Percentiles rank a stretch among this genome's conserved stretches.
Evolutionary conservation across 768 basidiomycete species (phyloP).

Genomic region (Termitomyces sp.): DNA sequence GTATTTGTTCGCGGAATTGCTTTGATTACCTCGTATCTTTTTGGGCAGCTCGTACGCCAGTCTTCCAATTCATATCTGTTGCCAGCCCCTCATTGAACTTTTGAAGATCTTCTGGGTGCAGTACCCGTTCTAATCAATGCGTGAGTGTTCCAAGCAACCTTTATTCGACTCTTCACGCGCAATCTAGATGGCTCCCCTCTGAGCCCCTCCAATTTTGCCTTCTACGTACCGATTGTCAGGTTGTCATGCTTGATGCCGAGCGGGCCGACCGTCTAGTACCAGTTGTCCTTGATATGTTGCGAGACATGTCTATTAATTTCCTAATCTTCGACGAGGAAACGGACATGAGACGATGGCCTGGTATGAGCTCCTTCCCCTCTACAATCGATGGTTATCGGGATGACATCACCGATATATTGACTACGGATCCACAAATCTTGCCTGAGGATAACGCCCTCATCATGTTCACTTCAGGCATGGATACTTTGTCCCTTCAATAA

Average conservation of each 20-base stretch:
- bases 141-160: conserved; percentile 25
- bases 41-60: conserved; percentile 52
- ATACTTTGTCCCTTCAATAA: background rate
- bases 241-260: conserved; percentile 55
- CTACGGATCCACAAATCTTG: conserved; percentile 24
- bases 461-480: conserved; percentile 55
- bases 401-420: conserved; percentile 17
- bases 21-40: conserved; percentile 55
- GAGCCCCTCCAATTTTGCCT: conserved; percentile 50
- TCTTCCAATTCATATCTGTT: background rate
- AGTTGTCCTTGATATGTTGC: conserved; percentile 20
- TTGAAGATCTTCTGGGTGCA: conserved; percentile 52
- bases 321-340: conserved; percentile 38
- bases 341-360: conserved; percentile 31
- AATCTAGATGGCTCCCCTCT: conserved; percentile 44
- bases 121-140: conserved; percentile 56
- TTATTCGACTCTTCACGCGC: background rate
- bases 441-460: conserved; percentile 59
- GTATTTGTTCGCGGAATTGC: conserved; percentile 57
- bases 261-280: conserved; percentile 42
- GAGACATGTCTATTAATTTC: conserved; percentile 26
- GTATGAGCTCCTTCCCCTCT: conserved; percentile 36
- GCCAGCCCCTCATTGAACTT: background rate
- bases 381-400: conserved; percentile 25
- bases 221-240: conserved; percentile 42